A percentile compares a stretch with the other conserved stretches of the same genome.
Conservation (phyloP, 192 early-diverging fungal species). For the Backusella westeae region DNA sequence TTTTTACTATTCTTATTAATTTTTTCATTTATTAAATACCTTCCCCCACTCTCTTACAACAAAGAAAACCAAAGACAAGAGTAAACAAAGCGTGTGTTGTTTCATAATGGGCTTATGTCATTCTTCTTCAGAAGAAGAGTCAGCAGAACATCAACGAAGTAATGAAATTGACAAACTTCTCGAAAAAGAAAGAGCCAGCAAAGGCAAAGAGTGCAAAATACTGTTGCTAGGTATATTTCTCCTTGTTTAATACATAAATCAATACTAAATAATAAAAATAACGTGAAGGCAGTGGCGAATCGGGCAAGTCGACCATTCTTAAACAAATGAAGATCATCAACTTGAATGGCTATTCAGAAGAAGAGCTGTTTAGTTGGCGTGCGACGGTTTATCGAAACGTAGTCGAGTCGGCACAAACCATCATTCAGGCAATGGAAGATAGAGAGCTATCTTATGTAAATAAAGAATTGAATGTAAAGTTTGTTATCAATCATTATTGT, state of each 20-base stretch:
- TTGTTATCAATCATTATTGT: too few species aligned
- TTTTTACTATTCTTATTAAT: not conserved
- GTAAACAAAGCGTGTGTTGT: not conserved
- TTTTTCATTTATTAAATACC: not conserved
- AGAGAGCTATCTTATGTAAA: constrained; percentile 1
- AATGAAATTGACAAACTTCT: constrained; percentile 60
- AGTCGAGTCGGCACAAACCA: constrained; percentile 78
- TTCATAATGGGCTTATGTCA: constrained; percentile 62
- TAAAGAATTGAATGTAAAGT: constrained; percentile 1
- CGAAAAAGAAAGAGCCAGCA: constrained; percentile 57
- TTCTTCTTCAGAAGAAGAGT: constrained; percentile 54
- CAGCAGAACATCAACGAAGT: constrained; percentile 46
- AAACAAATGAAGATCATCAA: constrained; percentile 98
- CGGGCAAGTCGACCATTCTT: constrained; percentile 93
- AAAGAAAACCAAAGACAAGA: not conserved
- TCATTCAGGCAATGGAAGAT: constrained; percentile 41
- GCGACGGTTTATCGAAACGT: constrained; percentile 83
- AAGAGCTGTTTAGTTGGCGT: constrained; percentile 72
- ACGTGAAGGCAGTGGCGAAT: constrained; percentile 80
- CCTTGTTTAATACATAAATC: too few species aligned
- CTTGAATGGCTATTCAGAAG: constrained; percentile 82
- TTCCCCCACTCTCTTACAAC: not conserved
- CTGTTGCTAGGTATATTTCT: constrained; percentile 59
- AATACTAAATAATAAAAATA: not conserved
- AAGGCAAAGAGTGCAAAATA: constrained; percentile 74